A percentile compares a stretch with the other conserved stretches of the same genome.
These are phyloP conservation scores for Chaetomium tenue DNA, from an alignment of 495 filamentous ascomycete species.

Conservation along the genomic window DNA sequence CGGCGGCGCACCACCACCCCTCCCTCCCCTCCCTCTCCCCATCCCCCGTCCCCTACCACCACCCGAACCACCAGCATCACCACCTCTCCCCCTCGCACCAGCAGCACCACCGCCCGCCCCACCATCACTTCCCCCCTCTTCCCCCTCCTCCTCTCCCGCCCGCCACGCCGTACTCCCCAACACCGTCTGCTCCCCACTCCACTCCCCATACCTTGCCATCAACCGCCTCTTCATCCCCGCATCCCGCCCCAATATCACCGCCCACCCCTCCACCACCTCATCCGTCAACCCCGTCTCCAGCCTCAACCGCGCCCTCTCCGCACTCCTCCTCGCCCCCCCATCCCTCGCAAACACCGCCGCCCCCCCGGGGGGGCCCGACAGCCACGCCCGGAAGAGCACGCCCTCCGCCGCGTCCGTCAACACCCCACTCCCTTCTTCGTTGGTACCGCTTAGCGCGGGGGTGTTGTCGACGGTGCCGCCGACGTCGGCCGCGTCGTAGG, in stretches of 20 bases:
- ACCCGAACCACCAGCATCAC: conserved; percentile 37
- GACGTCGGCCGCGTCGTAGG: conserved; percentile 88
- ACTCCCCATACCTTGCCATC: conserved; percentile 63
- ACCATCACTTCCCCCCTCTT: conserved; percentile 39
- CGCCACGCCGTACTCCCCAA: conserved; percentile 63
- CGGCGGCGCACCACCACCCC: conserved; percentile 58
- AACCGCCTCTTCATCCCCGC: conserved; percentile 61
- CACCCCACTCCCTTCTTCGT: conserved; percentile 15
- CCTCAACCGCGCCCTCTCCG: conserved; percentile 61
- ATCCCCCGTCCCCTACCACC: conserved; percentile 52
- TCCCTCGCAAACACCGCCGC: conserved; percentile 68
- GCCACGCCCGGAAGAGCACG: conserved; percentile 67
- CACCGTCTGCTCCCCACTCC: conserved; percentile 58
- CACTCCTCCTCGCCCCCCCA: conserved; percentile 61
- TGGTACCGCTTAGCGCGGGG: conserved; percentile 21
- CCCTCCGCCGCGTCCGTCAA: conserved; percentile 48
- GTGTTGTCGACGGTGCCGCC: conserved; percentile 75
- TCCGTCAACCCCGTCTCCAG: conserved; percentile 85
- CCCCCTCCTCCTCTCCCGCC: conserved; percentile 49
- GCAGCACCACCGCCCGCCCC: not conserved
- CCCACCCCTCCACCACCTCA: conserved; percentile 94
- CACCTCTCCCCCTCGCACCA: conserved; percentile 37
- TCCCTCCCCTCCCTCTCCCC: conserved; percentile 50
- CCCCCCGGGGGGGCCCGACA: conserved; percentile 35
- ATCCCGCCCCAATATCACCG: conserved; percentile 74